Conservation (phyloP, 1,139 yeast species). For the Lodderomyces pseudojiufengensis region DNA sequence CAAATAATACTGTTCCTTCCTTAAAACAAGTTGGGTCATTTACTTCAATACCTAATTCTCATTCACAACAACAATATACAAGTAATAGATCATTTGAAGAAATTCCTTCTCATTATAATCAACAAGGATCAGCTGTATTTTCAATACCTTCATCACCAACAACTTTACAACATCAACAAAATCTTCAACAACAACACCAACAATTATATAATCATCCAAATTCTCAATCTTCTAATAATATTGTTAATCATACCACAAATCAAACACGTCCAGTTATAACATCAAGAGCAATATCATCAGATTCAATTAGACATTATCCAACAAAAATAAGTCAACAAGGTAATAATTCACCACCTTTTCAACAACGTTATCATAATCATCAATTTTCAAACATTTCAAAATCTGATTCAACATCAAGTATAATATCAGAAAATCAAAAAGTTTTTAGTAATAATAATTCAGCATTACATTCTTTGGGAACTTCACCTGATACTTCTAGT, state of each 20-base stretch:
- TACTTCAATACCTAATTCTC: too few species aligned
- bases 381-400: slow-evolving; percentile 8
- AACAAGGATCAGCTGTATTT: slow-evolving; percentile 24
- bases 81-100: too few species aligned
- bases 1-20: not conserved
- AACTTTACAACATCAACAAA: slow-evolving; percentile 11
- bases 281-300: slow-evolving; percentile 12
- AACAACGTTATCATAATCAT: slow-evolving; percentile 4
- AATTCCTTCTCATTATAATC: slow-evolving; percentile 14
- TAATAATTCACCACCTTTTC: slow-evolving; percentile 9
- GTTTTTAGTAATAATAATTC: slow-evolving; percentile 20
- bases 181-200: slow-evolving; percentile 3
- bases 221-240: slow-evolving; percentile 1
- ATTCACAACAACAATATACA: too few species aligned
- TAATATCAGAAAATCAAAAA: slow-evolving; percentile 13
- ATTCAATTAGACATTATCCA: slow-evolving; percentile 10
- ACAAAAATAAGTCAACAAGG: too few species aligned
- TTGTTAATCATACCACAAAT: not conserved
- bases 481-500: slow-evolving; percentile 27
- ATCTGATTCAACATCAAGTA: slow-evolving; percentile 13
- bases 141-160: slow-evolving; percentile 29
- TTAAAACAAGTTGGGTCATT: slow-evolving; percentile 1
- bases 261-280: slow-evolving; percentile 7
- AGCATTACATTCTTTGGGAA: slow-evolving; percentile 27
- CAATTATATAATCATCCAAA: not conserved